Evolutionary conservation across 2,329 filamentous ascomycete species (phyloP), one percentile per base, ranked within the genome.

Genomic region (Pseudocercospora vitis): DNA sequence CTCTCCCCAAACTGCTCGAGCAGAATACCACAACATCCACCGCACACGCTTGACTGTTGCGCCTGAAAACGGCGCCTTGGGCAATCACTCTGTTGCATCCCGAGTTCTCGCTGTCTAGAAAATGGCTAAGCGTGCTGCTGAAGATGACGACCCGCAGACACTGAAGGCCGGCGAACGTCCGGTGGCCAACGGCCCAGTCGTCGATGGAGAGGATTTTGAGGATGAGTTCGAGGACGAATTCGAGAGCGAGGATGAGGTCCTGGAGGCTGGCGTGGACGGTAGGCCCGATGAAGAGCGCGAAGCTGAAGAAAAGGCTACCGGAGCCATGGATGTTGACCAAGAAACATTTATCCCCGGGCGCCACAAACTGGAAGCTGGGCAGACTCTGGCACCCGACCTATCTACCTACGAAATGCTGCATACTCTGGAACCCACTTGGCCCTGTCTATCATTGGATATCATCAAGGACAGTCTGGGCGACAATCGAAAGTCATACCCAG

Each of bases 321-420:
- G 85, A 85, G 88, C 86, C 46, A 97, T 96, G 91, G 89, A 96
- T 37, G 83, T 96, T 48, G 92, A 97, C 74, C 88, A 92, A 68
- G 86, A 88, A 71, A 95, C 91, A 33, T 99, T 97, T 74, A 96
- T 99, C 66, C 91, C 95, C 62, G 94, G 94, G 60, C 84, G 94
- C 67, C 90, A 91, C 72, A 92, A 94, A 76, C 82, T 97, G 59
- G 89, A 90, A 60, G 86, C 90, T 9, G 92, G 91, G 65, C 91
- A 97, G 78, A 91, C 90, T 4, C 81, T 99, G 52, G 85, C 91
- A 3, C 92, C 94, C 11, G 94, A 99, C 73, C 80, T 89, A 55
- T 89, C 88, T n/a, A 92, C 92, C 4, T 99, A 99, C 77, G 88
- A 96, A 71, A 95, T 99, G 91, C 84, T 99, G 55, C 94, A 99